Base-by-base conservation (phyloP, 148 eudicot species). In the Talinum fruticosum region DNA sequence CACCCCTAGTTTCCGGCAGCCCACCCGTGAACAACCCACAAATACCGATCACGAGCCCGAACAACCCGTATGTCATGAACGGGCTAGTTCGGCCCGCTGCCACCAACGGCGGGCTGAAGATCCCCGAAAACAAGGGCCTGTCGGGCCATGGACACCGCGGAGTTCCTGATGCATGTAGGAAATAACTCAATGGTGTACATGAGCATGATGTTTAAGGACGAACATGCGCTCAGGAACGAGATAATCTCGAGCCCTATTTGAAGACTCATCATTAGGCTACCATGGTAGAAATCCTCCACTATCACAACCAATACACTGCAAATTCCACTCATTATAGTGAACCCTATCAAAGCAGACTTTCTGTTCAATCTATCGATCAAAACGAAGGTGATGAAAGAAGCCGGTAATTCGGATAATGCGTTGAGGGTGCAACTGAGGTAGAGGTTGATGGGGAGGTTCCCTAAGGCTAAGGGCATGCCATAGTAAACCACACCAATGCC, bases 141-240 rank as follows among this genome's bases (percentile, higher is more conserved):
- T 74, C 96, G 78, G 30, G 85, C 89, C 87, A 93, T 84, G 0
- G 93, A 79, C 64, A 91, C 75, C 0, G 96, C 97, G 19, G 93
- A 88, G 82, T 91, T 93, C 37, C 97, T 78, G 34, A 88, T 88
- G 29, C 92, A 84, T 0, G 97, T 91, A 6, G 97, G 97, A 23
- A 93, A 91, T 81, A 89, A n/a, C 88, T 93, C 97, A 1, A 87
- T 68, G 0, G 89, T 81, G 82, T 87, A 93, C 0, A 93, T 89
- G 34, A 91, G 54, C 44, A 88, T 76, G 28, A 93, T 74, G 35
- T 86, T 77, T 8, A 88, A 79, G 0, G 87, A 87, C 5, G 90
- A 83, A 3, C 89, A 89, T 0, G 86, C 90, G 12, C 88, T n/a
- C 21, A 86, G 82, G 37, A 87, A 92, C 0, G 94, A 85, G 2